These are phyloP conservation scores for Cyclotella cryptica DNA, from an alignment of 108 stramenopile genomes.

Conservation along the genomic window DNA sequence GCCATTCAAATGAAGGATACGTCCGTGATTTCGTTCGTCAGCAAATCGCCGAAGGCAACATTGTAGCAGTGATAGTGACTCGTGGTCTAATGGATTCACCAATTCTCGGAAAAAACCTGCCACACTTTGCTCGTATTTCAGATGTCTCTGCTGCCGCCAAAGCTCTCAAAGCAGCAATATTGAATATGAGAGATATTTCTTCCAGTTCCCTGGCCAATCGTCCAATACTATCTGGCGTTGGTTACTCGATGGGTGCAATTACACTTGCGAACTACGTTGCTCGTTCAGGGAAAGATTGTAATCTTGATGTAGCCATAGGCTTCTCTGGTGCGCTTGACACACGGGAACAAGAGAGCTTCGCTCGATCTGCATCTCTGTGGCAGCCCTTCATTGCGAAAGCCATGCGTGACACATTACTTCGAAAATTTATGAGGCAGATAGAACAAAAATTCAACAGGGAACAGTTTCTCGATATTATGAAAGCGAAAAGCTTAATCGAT, in stretches of 20 bases:
- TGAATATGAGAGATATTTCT: conserved; percentile 1
- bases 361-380: conserved; percentile 82
- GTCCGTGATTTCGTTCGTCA: conserved; percentile 75
- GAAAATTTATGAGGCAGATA: conserved; percentile 67
- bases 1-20: conserved; percentile 85
- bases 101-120: conserved; percentile 66
- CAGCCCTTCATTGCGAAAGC: conserved; percentile 87
- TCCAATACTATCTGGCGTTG: conserved; percentile 63
- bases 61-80: conserved; percentile 80
- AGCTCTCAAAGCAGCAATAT: conserved; percentile 60
- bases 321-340: conserved; percentile 83
- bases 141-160: conserved; percentile 76
- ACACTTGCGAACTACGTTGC: conserved; percentile 88
- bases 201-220: not conserved
- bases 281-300: conserved; percentile 57
- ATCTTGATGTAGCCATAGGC: conserved; percentile 75
- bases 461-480: conserved; percentile 60
- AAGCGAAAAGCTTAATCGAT: conserved; percentile 61
- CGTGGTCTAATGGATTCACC: conserved; percentile 86
- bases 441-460: conserved; percentile 43
- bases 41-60: conserved; percentile 58
- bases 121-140: conserved; percentile 83
- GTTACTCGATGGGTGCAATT: conserved; percentile 87
- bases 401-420: conserved; percentile 64
- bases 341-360: conserved; percentile 58